Percentiles rank a stretch among this genome's conserved stretches.
phyloP scores from a whole-genome alignment of 163 green algal genomes.

The Volvox carteri region DNA sequence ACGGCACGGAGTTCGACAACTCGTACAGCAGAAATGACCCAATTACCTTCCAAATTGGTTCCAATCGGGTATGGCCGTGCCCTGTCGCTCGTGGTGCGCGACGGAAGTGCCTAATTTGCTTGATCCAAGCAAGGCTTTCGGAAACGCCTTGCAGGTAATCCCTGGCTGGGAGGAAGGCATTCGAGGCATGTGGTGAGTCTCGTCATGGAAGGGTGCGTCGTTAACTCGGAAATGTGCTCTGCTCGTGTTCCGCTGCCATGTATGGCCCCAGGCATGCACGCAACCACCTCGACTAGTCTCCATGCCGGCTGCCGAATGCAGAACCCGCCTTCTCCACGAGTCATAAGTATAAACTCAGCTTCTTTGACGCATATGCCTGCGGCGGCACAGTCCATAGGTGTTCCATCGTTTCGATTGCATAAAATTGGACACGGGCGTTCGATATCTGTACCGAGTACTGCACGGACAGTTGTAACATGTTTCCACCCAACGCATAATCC shows the following conservation, averaged over 20 bases:
- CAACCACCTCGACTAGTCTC: no score
- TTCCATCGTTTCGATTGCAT: no score
- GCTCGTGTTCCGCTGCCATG: neutral
- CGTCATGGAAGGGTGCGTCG: neutral
- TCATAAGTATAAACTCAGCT: neutral
- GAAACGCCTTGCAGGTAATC: neutral
- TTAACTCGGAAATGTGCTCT: neutral
- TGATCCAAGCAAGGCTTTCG: neutral
- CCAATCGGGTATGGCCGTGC: conserved; percentile 63
- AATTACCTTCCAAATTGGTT: conserved; percentile 84
- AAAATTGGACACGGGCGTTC: no score
- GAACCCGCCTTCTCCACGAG: neutral
- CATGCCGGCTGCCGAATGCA: neutral
- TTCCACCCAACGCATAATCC: no score
- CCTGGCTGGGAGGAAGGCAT: conserved; percentile 85
- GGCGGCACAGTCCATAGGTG: no score
- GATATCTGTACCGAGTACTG: no score
- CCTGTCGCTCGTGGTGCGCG: neutral
- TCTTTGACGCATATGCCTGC: neutral
- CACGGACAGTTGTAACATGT: no score
- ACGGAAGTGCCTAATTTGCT: neutral
- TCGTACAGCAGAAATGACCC: conserved; percentile 76
- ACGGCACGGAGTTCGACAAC: conserved; percentile 87
- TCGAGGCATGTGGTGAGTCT: conserved; percentile 79
- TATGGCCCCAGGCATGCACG: no score